Base-by-base conservation (phyloP, 768 basidiomycete species). In the Russula olivacea region DNA sequence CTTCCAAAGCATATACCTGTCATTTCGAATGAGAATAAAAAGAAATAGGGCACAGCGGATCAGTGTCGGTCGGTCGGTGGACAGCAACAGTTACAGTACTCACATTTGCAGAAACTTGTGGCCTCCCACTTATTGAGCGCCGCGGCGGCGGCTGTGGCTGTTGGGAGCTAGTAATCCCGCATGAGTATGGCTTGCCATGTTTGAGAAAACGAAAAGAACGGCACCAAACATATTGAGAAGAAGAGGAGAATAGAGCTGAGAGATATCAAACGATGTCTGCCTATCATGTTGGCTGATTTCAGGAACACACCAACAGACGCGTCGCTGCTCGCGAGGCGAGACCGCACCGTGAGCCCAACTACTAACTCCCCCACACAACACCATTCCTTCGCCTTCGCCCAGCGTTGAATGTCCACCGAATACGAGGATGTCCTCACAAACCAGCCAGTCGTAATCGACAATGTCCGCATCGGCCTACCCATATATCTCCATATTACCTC, bases 371-470 rank as follows among this genome's bases (percentile, higher is more conserved):
- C 14, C 36, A 32, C 48, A 41, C 41, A 28, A 12, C 30, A 19
- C 36, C 36, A 36, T 36, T 41, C 25, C n/a, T 34, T 54, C 52
- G 50, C 25, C 14, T 52, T 52, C 50, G 52, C 52, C 41, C 28
- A 41, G 32, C 53, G 40, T 21, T 56, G 63, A 57, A 93, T 93
- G 91, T 86, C 88, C 66, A 82, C 86, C 59, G 91, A 93, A 78
- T 93, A 86, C 76, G 91, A 93, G 74, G 91, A 93, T 73, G 91
- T 93, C 68, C 83, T 97, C 74, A 96, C 95, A 62, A 98, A 98
- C 78, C 96, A 98, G 76, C 96, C 96, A 6, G 94, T 98, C 62
- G 96, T 98, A 68, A 97, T 98, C 71, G 96, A 98, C 81, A 98
- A 98, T 78, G 95, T 96, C 67, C 68, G 87, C 78, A 50, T 30